Conservation (phyloP, 1,284 basidiomycete genomes). For the Ganoderma leucocontextum region DNA sequence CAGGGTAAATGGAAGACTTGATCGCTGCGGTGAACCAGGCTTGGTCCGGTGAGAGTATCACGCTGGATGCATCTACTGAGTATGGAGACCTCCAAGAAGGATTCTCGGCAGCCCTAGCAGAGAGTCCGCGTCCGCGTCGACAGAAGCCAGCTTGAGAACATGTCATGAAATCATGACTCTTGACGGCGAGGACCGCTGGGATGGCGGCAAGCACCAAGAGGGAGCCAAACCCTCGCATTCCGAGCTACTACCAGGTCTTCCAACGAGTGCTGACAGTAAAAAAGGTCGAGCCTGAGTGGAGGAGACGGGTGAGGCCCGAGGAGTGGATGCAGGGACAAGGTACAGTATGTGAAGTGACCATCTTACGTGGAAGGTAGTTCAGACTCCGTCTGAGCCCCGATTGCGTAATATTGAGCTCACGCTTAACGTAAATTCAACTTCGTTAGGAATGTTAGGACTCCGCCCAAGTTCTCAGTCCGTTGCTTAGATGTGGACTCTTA, state of each 20-base stretch:
- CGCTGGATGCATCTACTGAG: slow-evolving; percentile 65
- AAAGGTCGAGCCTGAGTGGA: not conserved
- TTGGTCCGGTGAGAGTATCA: slow-evolving; percentile 59
- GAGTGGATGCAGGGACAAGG: not conserved
- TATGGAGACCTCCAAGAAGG: slow-evolving; percentile 86
- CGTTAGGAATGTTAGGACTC: not conserved
- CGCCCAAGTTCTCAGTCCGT: not conserved
- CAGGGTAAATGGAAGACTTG: slow-evolving; percentile 83
- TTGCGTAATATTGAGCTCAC: not conserved
- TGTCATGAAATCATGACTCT: slow-evolving; percentile 88
- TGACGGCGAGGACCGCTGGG: slow-evolving; percentile 60
- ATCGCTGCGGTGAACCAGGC: slow-evolving; percentile 76
- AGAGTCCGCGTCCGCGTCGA: slow-evolving; percentile 84
- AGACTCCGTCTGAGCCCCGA: not conserved
- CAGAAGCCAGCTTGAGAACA: slow-evolving; percentile 93
- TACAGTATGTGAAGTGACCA: too few relatives aligned
- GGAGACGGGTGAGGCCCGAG: not conserved
- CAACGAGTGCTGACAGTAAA: not conserved
- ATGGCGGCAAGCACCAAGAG: slow-evolving; percentile 35
- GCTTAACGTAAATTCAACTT: not conserved
- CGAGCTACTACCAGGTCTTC: not conserved
- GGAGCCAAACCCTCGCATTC: slow-evolving; percentile 38
- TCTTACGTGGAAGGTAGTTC: not conserved
- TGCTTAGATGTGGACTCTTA: not conserved
- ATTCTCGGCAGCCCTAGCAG: slow-evolving; percentile 66